Percentiles rank a stretch among this genome's conserved stretches.
These are phyloP conservation scores for Pestalotiopsis sp. DNA, from an alignment of 2,329 filamentous ascomycete genomes.

Conservation along the genomic window DNA sequence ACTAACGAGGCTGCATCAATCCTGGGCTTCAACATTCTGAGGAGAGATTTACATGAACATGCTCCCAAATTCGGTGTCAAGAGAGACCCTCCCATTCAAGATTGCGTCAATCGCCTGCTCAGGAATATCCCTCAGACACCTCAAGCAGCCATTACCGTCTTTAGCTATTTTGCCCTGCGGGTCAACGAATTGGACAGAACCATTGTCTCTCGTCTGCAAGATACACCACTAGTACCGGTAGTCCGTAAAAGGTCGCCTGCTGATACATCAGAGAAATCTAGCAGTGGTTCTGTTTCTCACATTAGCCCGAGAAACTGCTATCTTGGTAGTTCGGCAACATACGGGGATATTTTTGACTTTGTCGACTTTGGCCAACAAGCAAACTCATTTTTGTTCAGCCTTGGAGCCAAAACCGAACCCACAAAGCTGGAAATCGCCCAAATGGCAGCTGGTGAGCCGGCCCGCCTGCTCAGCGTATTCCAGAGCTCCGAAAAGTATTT, in stretches of 20 bases:
- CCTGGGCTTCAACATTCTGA: slow-evolving; percentile 79
- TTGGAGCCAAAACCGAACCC: slow-evolving; percentile 89
- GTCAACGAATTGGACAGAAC: slow-evolving; percentile 70
- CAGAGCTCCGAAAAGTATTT: slow-evolving; percentile 86
- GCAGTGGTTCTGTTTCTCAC: slow-evolving; percentile 43
- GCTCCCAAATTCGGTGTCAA: slow-evolving; percentile 82
- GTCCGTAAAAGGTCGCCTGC: slow-evolving; percentile 22
- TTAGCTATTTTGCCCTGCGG: slow-evolving; percentile 81
- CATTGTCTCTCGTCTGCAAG: slow-evolving; percentile 61
- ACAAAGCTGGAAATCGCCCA: slow-evolving; percentile 83
- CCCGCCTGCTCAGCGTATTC: slow-evolving; percentile 76
- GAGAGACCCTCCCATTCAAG: slow-evolving; percentile 75
- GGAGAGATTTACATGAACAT: slow-evolving; percentile 75
- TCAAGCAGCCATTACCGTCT: slow-evolving; percentile 69
- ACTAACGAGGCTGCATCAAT: slow-evolving; percentile 76
- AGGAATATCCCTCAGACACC: slow-evolving; percentile 70
- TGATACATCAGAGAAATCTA: slow-evolving; percentile 39
- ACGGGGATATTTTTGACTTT: slow-evolving; percentile 93
- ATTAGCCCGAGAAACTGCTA: slow-evolving; percentile 77
- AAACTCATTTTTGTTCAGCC: slow-evolving; percentile 84
- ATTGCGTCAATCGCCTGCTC: slow-evolving; percentile 75
- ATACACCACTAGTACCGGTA: slow-evolving; percentile 74
- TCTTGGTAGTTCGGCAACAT: slow-evolving; percentile 69
- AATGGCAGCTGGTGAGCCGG: slow-evolving; percentile 82
- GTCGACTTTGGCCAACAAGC: slow-evolving; percentile 89